Percentiles rank a stretch among this genome's conserved stretches.
These are phyloP conservation scores for Cucumis cinereus DNA, from an alignment of 306 rosid species.

Conservation along the genomic window DNA sequence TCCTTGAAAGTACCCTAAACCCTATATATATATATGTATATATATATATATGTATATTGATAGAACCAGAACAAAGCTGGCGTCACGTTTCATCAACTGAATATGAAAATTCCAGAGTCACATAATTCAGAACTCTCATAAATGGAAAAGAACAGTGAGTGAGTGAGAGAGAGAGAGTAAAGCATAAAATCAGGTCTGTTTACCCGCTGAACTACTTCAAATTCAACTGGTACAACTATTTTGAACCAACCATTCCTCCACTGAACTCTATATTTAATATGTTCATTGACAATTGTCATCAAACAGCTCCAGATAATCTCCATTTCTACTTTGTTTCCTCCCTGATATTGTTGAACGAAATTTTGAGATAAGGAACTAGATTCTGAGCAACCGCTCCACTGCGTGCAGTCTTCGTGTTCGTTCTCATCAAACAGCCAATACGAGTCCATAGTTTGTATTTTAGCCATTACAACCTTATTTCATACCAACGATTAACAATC, in stretches of 20 bases:
- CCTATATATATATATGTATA: too few species aligned
- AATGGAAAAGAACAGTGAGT: not conserved
- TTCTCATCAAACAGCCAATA: not conserved
- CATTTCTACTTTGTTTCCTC: not conserved
- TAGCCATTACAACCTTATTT: not conserved
- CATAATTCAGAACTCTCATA: not conserved
- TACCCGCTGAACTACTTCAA: not conserved
- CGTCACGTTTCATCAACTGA: not conserved
- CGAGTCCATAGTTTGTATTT: not conserved
- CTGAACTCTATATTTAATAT: not conserved
- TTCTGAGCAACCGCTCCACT: not conserved
- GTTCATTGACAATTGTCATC: not conserved
- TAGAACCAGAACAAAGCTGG: not conserved
- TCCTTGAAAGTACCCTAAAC: too few species aligned
- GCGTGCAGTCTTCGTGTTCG: not conserved
- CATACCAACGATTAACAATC: not conserved
- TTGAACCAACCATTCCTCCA: not conserved
- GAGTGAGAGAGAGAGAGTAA: not conserved
- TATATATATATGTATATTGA: too few species aligned
- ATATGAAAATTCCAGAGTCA: not conserved
- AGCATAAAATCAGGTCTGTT: not conserved
- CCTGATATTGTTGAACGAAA: not conserved
- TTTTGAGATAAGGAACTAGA: not conserved
- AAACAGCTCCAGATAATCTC: not conserved
- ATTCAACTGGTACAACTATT: not conserved